Conservation (phyloP, 176 grass and related monocot genomes). For the Oryza longistaminata region DNA sequence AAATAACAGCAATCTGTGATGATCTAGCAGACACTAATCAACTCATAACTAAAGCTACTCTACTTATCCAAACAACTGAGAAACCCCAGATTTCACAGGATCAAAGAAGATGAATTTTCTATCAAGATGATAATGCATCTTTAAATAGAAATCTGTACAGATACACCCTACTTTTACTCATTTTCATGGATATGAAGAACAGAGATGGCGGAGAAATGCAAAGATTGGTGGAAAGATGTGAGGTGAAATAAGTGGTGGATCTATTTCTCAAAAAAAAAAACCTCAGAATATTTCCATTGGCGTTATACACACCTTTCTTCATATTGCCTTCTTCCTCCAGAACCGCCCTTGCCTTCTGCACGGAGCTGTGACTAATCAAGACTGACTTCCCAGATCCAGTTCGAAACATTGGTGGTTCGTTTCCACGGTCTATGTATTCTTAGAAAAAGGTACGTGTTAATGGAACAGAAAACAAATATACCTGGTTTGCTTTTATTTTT, state of each 20-base stretch:
- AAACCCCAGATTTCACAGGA: not conserved
- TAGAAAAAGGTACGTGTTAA: slow-evolving; percentile 21
- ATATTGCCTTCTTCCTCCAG: slow-evolving; percentile 50
- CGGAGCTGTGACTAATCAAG: slow-evolving; percentile 49
- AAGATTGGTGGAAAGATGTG: not conserved
- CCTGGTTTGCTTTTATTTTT: slow-evolving; percentile 26
- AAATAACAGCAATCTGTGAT: not conserved
- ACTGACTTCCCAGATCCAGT: slow-evolving; percentile 71
- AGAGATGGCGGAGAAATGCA: not conserved
- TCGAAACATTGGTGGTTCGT: slow-evolving; percentile 55
- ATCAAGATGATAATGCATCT: not conserved
- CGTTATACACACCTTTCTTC: slow-evolving; percentile 24
- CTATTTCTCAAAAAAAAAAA: not conserved
- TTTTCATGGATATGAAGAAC: slow-evolving; percentile 13
- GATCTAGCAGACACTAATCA: not conserved
- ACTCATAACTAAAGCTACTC: not conserved
- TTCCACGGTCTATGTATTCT: slow-evolving; percentile 36
- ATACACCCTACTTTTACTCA: not conserved
- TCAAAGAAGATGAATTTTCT: not conserved
- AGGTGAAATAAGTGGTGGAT: not conserved
- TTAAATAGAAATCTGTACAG: not conserved
- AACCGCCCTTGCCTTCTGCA: slow-evolving; percentile 59
- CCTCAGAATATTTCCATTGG: not conserved
- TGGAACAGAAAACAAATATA: not conserved
- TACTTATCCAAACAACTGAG: not conserved